These are phyloP conservation scores for Pichia sp. DNA, from an alignment of 1,139 yeast genomes.

Conservation along the genomic window DNA sequence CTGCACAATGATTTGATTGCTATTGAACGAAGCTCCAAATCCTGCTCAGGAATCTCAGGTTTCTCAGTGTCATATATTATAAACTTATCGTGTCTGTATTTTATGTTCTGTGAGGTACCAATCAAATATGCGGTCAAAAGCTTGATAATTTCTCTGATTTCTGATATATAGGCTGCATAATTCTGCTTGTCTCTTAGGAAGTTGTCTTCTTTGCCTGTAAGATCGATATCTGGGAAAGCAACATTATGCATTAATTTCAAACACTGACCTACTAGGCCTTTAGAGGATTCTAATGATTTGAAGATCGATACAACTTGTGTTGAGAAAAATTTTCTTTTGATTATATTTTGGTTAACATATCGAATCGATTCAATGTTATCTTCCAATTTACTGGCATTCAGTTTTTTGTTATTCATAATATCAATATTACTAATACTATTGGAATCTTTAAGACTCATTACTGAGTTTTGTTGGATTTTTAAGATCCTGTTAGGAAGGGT, in stretches of 20 bases:
- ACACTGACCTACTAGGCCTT: conserved; percentile 13
- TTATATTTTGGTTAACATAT: conserved; percentile 17
- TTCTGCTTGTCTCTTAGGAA: conserved; percentile 13
- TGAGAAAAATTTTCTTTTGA: conserved; percentile 11
- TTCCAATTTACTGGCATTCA: conserved; percentile 29
- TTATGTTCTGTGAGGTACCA: conserved; percentile 28
- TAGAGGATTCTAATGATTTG: conserved; percentile 13
- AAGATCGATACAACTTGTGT: conserved; percentile 2
- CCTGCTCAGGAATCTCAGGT: conserved; percentile 14
- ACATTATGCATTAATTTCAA: conserved; percentile 23
- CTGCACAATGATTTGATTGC: conserved; percentile 40
- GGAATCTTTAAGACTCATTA: conserved; percentile 36
- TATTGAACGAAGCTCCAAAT: conserved; percentile 24
- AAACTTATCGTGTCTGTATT: conserved; percentile 22
- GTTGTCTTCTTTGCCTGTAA: conserved; percentile 15
- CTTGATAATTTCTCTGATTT: conserved; percentile 19
- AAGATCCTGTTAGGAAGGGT: conserved; percentile 32
- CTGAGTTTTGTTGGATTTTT: conserved; percentile 28
- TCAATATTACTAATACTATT: conserved; percentile 29
- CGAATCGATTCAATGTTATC: conserved; percentile 22
- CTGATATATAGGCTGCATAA: conserved; percentile 23
- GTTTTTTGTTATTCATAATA: conserved; percentile 28
- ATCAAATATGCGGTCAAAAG: conserved; percentile 14
- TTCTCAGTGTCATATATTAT: neutral
- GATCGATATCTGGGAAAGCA: conserved; percentile 27